Percentiles rank a stretch among this genome's conserved stretches.
These are phyloP conservation scores for Solanum neorickii DNA, from an alignment of 257 asterid species.

Conservation along the genomic window DNA sequence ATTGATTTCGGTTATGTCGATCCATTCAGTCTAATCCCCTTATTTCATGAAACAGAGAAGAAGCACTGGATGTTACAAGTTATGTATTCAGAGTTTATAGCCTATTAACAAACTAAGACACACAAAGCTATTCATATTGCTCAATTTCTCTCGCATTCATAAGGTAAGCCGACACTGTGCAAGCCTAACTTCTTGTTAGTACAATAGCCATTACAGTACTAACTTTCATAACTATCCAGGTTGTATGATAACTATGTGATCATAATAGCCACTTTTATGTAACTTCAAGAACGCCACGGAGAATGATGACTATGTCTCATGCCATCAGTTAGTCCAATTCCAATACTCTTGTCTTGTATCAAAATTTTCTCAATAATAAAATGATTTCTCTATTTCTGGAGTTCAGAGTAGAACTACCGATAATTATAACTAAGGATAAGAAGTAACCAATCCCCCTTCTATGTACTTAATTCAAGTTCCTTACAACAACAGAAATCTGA, in stretches of 20 bases:
- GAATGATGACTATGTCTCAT: too few species aligned
- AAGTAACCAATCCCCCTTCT: neutral
- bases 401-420: neutral
- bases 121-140: neutral
- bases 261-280: neutral
- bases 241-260: neutral
- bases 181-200: neutral
- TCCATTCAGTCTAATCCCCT: neutral
- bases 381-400: neutral
- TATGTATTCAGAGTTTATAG: neutral
- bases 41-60: neutral
- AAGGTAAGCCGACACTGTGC: neutral
- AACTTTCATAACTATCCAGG: neutral
- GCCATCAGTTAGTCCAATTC: neutral
- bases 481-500: neutral
- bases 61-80: neutral
- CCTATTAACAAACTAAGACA: neutral
- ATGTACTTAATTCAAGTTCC: neutral
- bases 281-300: neutral
- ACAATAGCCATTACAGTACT: neutral
- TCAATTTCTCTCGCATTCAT: neutral
- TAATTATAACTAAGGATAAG: neutral
- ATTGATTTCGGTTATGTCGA: neutral
- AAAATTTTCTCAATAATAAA: too few species aligned
- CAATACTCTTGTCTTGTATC: neutral